Evolutionary conservation across 169 alveolate species (phyloP), one percentile per base, ranked within the genome.

Genomic region (Cryptosporidium muris): DNA sequence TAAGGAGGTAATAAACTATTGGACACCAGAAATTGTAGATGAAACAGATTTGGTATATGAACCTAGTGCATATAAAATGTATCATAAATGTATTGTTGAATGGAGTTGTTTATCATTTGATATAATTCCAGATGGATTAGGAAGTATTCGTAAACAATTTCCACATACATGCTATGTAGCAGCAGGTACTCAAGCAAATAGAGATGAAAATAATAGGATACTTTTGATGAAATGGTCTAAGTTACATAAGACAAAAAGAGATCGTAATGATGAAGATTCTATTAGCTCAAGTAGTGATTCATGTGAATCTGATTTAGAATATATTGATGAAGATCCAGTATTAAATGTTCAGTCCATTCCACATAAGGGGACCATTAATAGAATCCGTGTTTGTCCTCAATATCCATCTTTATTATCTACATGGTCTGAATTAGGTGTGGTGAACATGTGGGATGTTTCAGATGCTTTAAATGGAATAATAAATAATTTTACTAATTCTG

Each of bases 171-270:
- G 85, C 40, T 74, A 48, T 43, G 85, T 74, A 25, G 53, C 51
- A 47, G 85, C 85, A n/a, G 85, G 85, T 36, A 74, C 85, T 5
- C 85, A 74, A 62, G 85, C 85, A 74, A 74, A 74, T 74, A 34
- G 12, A 9, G 74, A 56, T 48, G 85, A 74, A 7, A 58, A 58
- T 34, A 74, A 74, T 54, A 52, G 60, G 9, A 74, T 74, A 40
- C 49, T 74, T 36, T 42, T 74, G 12, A 74, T 74, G 85, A 74
- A 74, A 58, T 74, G 85, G 85, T 74, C 85, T n/a, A 74, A 68
- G 45, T 7, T 74, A 49, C 85, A 74, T 45, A 74, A 74, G 45
- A 74, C 85, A 14, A 74, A 42, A 45, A 74, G 74, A 25, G 85
- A 74, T 58, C 63, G 85, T 54, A 68, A 74, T 25, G 85, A 58